Conservation (phyloP, 495 filamentous ascomycete species). For the Hypoxylon lenormandii region DNA sequence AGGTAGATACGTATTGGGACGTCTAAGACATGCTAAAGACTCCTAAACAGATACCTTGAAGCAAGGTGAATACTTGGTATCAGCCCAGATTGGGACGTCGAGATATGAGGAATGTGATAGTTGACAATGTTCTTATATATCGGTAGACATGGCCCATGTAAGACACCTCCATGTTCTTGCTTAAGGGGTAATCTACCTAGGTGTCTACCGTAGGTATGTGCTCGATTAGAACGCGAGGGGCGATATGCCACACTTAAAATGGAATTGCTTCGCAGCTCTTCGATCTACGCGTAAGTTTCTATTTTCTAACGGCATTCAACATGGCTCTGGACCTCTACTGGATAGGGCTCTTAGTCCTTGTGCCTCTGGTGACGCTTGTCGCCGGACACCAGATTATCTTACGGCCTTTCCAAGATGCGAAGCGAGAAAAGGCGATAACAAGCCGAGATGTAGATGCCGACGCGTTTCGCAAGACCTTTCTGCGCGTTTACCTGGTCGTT, state of each 20-base stretch:
- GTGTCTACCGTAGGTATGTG: not conserved
- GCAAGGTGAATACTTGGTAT: no score
- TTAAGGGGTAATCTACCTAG: not conserved
- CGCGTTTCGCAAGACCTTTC: slow-evolving; percentile 54
- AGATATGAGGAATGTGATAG: not conserved
- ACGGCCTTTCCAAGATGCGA: slow-evolving; percentile 13
- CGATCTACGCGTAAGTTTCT: not conserved
- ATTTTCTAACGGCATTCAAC: not conserved
- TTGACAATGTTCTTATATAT: not conserved
- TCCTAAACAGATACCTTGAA: no score
- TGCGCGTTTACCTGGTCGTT: slow-evolving; percentile 59
- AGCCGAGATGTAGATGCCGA: slow-evolving; percentile 44
- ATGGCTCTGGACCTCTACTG: slow-evolving; percentile 45
- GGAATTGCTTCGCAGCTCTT: not conserved
- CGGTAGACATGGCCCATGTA: not conserved
- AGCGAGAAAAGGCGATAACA: slow-evolving; percentile 15
- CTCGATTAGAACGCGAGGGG: not conserved
- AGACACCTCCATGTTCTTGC: not conserved
- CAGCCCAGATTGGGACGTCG: not conserved
- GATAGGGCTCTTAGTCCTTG: slow-evolving; percentile 35
- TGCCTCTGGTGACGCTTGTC: slow-evolving; percentile 36
- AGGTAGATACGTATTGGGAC: no score
- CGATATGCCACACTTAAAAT: not conserved
- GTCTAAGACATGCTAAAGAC: no score
- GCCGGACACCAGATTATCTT: slow-evolving; percentile 25